Conservation (phyloP, 1,284 basidiomycete species). For the Phellinidium pouzarii region DNA sequence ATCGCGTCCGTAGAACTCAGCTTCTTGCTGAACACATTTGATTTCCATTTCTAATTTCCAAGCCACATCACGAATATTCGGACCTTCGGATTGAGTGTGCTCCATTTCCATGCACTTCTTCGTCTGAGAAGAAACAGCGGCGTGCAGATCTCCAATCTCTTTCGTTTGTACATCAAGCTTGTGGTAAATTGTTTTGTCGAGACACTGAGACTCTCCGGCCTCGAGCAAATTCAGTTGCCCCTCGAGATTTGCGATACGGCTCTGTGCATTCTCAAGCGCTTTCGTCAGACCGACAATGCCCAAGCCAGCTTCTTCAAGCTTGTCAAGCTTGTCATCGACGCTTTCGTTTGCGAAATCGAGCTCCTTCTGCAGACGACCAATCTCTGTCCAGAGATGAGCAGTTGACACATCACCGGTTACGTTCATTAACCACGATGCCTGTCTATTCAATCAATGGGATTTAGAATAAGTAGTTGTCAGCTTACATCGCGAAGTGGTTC, state of each 20-base stretch:
- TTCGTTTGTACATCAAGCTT: slow-evolving; percentile 61
- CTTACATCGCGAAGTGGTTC: slow-evolving; percentile 69
- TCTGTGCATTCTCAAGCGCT: slow-evolving; percentile 63
- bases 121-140: slow-evolving; percentile 53
- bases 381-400: slow-evolving; percentile 56
- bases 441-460: slow-evolving; percentile 11
- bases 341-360: slow-evolving; percentile 72
- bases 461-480: slow-evolving; percentile 15
- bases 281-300: slow-evolving; percentile 62
- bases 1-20: slow-evolving; percentile 70
- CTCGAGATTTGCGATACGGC: slow-evolving; percentile 50
- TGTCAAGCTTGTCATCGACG: slow-evolving; percentile 79
- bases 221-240: slow-evolving; percentile 54
- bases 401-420: slow-evolving; percentile 43
- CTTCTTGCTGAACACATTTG: slow-evolving; percentile 61
- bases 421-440: slow-evolving; percentile 70
- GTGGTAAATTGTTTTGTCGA: neutral
- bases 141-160: slow-evolving; percentile 68
- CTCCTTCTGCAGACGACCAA: slow-evolving; percentile 59
- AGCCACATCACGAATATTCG: slow-evolving; percentile 55
- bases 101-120: slow-evolving; percentile 52
- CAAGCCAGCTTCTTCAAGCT: slow-evolving; percentile 70
- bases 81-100: slow-evolving; percentile 54
- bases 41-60: slow-evolving; percentile 62
- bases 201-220: slow-evolving; percentile 48